Conservation (phyloP, 805 yeast genomes). For the Monosporozyma servazzii region DNA sequence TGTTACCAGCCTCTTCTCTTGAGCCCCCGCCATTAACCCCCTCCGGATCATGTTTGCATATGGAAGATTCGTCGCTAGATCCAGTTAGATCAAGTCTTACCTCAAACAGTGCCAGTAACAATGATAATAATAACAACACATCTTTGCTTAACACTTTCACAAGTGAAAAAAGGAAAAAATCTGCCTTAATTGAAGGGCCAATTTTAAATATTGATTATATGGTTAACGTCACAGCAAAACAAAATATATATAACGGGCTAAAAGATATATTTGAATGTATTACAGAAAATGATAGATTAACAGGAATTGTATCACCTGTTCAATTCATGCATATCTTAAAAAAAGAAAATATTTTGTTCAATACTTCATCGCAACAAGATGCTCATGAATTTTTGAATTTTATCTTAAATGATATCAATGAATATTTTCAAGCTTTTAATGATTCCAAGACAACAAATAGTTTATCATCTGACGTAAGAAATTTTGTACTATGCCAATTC, state of each 20-base stretch:
- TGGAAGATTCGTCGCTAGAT: neutral
- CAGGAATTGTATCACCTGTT: conserved; percentile 80
- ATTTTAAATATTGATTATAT: conserved; percentile 67
- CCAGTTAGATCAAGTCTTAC: neutral
- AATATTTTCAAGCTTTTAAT: conserved; percentile 13
- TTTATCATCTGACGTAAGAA: conserved; percentile 16
- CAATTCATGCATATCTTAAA: conserved; percentile 67
- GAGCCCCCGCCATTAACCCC: neutral
- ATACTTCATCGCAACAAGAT: conserved; percentile 94
- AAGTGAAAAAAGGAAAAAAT: conserved; percentile 66
- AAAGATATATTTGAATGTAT: conserved; percentile 83
- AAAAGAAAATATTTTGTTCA: conserved; percentile 72
- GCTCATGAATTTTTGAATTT: conserved; percentile 95
- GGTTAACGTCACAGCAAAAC: conserved; percentile 34
- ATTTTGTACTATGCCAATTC: conserved; percentile 61
- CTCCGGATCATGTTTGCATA: neutral
- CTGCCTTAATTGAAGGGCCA: conserved; percentile 75
- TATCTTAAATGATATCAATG: conserved; percentile 65
- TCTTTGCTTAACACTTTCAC: conserved; percentile 13
- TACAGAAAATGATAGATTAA: conserved; percentile 55
- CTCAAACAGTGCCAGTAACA: neutral
- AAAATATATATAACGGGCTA: conserved; percentile 50
- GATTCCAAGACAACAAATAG: neutral
- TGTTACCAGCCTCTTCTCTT: neutral
- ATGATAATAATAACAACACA: neutral